Percentiles rank a stretch among this genome's conserved stretches.
Conservation (phyloP, 495 filamentous ascomycete genomes). For the Choiromyces venosus region DNA sequence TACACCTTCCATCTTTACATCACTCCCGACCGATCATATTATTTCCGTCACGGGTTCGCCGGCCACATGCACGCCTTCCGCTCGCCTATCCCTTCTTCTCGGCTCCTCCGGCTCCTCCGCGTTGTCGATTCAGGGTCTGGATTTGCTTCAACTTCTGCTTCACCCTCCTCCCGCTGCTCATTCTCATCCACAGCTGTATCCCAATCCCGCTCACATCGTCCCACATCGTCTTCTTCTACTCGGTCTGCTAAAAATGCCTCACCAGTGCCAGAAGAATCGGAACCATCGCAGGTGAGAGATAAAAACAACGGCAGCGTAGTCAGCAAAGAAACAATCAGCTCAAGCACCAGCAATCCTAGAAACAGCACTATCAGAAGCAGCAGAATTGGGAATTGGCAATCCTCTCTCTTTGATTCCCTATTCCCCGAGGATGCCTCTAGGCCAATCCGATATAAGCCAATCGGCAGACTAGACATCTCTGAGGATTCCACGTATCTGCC, state of each 20-base stretch:
- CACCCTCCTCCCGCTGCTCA: conserved; percentile 8
- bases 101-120: conserved; percentile 18
- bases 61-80: conserved; percentile 30
- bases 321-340: not conserved
- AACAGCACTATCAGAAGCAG: conserved; percentile 7
- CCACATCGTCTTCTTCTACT: conserved; percentile 13
- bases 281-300: not conserved
- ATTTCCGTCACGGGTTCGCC: conserved; percentile 8
- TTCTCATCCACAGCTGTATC: conserved; percentile 1
- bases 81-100: conserved; percentile 21
- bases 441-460: conserved; percentile 5
- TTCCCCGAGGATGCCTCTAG: conserved; percentile 10
- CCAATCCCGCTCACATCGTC: conserved; percentile 18
- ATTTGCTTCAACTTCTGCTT: not conserved
- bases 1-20: conserved; percentile 19
- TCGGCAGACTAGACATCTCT: conserved; percentile 33
- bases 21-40: conserved; percentile 23
- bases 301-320: conserved; percentile 5
- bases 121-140: not conserved
- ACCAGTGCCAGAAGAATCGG: conserved; percentile 6
- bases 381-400: conserved; percentile 10
- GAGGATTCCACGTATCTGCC: conserved; percentile 32
- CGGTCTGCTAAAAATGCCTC: conserved; percentile 17
- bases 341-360: not conserved
- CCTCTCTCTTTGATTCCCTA: conserved; percentile 12